Evolutionary conservation across 768 basidiomycete species (phyloP), one percentile per base, ranked within the genome.

Genomic region (Chalciporus piperatus): DNA sequence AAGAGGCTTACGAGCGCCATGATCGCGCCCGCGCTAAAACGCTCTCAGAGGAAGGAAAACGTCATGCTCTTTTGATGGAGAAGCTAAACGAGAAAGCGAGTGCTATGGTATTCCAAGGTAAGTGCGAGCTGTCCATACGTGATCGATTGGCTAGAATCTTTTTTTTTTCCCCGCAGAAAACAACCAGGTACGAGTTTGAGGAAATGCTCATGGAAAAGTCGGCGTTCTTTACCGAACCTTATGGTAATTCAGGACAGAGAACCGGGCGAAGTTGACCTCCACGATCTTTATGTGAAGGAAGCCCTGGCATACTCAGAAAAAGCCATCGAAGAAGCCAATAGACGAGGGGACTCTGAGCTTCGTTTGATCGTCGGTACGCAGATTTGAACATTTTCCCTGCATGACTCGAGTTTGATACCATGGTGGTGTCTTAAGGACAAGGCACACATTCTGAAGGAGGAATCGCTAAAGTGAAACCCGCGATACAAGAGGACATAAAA

Each of bases 271-370:
- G 74, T 97, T 42, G 96, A 98, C 70, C 73, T 98, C 38, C 95
- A 98, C 66, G 92, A 92, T 8, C 75, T 98, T 4, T 95, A 88
- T 66, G 93, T 96, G 51, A 91, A 91, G 63, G 96, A 98, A 70
- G 91, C 93, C 13, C 84, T 96, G 47, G 67, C 77, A 37, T 79
- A 79, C 51, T 83, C 88, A 0, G 88, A 97, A 61, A 58, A 68
- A 16, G 87, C 89, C 10, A 79, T 97, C 32, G 63, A 79, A 56
- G 67, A 77, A 22, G 92, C 89, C 11, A 83, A 83, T 47, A 67
- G 59, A 30, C 70, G 77, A 25, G 88, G 87, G 3, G 77, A 85
- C 48, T 59, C 72, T 3, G 78, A 89, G 60, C 61, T 98, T 12
- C 77, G 79, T 47, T 71, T 98, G 45, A 96, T 98, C 54, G 93